Evolutionary conservation across 2,329 filamentous ascomycete species (phyloP).

Genomic region (Nannizzia gypsea): DNA sequence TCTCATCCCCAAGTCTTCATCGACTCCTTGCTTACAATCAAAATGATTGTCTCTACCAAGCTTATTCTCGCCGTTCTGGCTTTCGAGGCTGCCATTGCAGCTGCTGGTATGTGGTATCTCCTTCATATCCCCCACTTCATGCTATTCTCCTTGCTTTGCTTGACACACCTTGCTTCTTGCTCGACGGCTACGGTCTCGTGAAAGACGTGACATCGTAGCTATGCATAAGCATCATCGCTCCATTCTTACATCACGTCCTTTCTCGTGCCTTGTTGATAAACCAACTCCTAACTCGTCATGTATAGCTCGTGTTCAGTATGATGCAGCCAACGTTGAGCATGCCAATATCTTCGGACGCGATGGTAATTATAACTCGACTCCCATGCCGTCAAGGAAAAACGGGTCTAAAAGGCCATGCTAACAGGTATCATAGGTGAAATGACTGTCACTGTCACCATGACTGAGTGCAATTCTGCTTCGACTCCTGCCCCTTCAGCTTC

Average conservation of each 20-base stretch:
- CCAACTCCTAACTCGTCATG: neutral
- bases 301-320: neutral
- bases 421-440: constrained; percentile 7
- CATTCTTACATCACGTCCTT: neutral
- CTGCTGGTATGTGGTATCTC: constrained; percentile 16
- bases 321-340: neutral
- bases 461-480: constrained; percentile 8
- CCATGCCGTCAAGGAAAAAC: neutral
- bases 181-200: neutral
- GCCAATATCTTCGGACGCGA: constrained; percentile 6
- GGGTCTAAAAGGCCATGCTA: neutral
- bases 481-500: neutral
- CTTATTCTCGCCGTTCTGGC: constrained; percentile 17
- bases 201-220: neutral
- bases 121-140: neutral
- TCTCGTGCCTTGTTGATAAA: neutral
- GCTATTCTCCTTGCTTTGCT: neutral
- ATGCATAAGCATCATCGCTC: neutral
- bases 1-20: neutral
- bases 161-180: neutral
- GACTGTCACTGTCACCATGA: constrained; percentile 20
- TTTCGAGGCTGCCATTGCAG: constrained; percentile 13
- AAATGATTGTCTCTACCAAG: constrained; percentile 13
- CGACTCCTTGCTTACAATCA: neutral
- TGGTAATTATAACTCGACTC: constrained; percentile 6